Conservation (phyloP, 257 asterid species). For the Plantago elongata region DNA sequence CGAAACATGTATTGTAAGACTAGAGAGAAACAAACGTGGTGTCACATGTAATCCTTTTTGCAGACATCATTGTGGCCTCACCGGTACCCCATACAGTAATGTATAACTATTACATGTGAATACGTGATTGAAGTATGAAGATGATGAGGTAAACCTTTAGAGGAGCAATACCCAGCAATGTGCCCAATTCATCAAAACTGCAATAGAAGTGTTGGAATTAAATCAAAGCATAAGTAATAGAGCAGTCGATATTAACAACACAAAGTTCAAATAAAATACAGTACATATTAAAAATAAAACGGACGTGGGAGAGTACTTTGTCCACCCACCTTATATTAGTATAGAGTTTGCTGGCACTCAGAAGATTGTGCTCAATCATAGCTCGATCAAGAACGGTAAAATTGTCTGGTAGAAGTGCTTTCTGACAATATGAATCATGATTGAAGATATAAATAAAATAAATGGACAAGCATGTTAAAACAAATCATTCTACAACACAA, state of each 20-base stretch:
- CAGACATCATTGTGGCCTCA: too few species aligned
- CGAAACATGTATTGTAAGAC: too few species aligned
- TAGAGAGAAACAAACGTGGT: too few species aligned
- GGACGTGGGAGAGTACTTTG: constrained; percentile 2
- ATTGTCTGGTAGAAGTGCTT: constrained; percentile 87
- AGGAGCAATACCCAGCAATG: constrained; percentile 93
- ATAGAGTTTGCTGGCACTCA: constrained; percentile 96
- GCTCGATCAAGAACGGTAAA: constrained; percentile 97
- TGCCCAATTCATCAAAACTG: constrained; percentile 94
- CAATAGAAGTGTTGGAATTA: constrained; percentile 17
- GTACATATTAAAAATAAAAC: neutral
- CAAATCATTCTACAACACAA: constrained; percentile 8
- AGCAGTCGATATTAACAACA: constrained; percentile 12
- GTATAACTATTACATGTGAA: too few species aligned
- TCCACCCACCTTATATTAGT: constrained; percentile 73
- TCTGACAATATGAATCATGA: constrained; percentile 41
- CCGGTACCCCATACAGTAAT: too few species aligned
- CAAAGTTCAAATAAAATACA: constrained; percentile 13
- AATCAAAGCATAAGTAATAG: constrained; percentile 10
- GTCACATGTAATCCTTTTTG: too few species aligned
- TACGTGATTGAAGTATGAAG: constrained; percentile 15
- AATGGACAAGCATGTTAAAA: constrained; percentile 15
- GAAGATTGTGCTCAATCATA: constrained; percentile 97
- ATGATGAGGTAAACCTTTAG: constrained; percentile 61
- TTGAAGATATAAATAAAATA: constrained; percentile 6